These are phyloP conservation scores for Westerdykella ornata DNA, from an alignment of 2,329 filamentous ascomycete species.

Conservation along the genomic window DNA sequence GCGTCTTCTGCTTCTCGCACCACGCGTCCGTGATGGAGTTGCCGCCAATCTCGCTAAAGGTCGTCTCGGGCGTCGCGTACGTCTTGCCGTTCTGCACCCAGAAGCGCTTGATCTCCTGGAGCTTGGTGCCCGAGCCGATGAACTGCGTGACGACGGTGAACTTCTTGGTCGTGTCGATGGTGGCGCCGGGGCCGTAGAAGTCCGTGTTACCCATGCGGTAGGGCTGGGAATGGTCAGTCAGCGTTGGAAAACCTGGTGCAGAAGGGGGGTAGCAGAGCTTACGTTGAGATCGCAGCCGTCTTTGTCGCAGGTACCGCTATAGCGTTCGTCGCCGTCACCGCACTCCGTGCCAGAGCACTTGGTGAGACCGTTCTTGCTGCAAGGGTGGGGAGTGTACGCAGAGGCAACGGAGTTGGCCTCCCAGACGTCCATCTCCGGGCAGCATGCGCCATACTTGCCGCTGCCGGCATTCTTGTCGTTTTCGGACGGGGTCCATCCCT, in stretches of 20 bases:
- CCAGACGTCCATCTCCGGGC: constrained; percentile 64
- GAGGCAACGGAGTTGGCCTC: constrained; percentile 61
- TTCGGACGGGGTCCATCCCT: constrained; percentile 47
- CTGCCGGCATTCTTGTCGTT: constrained; percentile 51
- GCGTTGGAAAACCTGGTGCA: background rate
- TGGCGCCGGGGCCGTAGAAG: constrained; percentile 56
- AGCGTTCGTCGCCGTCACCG: constrained; percentile 46
- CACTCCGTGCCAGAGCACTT: constrained; percentile 47
- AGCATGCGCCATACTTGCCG: constrained; percentile 56
- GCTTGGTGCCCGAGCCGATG: constrained; percentile 37
- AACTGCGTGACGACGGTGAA: constrained; percentile 51
- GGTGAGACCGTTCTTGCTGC: constrained; percentile 46
- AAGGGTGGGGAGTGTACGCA: constrained; percentile 61
- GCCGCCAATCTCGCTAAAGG: constrained; percentile 41
- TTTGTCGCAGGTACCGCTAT: constrained; percentile 58
- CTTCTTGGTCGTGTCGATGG: constrained; percentile 39
- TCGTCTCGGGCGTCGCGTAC: constrained; percentile 41
- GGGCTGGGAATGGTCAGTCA: constrained; percentile 10
- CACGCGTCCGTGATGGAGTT: constrained; percentile 54
- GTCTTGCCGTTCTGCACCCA: constrained; percentile 48
- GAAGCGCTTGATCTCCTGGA: constrained; percentile 44
- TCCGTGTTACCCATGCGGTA: constrained; percentile 58
- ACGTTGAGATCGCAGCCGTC: constrained; percentile 59
- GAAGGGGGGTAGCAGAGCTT: constrained; percentile 2
- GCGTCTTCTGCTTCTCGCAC: constrained; percentile 52